A percentile compares a stretch with the other conserved stretches of the same genome.
These are phyloP conservation scores for Fraxinus greggii DNA, from an alignment of 305 asterid genomes.

Conservation along the genomic window DNA sequence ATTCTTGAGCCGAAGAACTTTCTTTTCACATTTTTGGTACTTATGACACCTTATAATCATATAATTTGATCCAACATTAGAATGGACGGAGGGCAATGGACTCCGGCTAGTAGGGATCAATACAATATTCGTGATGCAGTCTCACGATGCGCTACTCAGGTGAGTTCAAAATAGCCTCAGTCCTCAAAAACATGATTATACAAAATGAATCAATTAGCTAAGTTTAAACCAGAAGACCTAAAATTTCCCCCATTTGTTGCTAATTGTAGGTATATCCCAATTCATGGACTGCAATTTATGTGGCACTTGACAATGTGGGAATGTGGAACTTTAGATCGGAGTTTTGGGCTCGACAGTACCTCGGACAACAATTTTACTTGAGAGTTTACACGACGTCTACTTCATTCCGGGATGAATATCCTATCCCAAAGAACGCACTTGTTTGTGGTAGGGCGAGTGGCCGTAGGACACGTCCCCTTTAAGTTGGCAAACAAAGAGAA, in stretches of 20 bases:
- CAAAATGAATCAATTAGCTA: neutral
- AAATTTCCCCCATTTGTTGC: neutral
- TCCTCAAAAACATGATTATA: neutral
- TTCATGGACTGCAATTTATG: slow-evolving; percentile 86
- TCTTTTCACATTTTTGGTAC: neutral
- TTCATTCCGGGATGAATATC: slow-evolving; percentile 85
- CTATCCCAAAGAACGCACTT: slow-evolving; percentile 80
- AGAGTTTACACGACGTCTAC: slow-evolving; percentile 73
- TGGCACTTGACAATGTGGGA: slow-evolving; percentile 92
- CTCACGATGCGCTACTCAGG: slow-evolving; percentile 83
- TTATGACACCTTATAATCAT: neutral
- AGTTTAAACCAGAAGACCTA: neutral
- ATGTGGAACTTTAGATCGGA: slow-evolving; percentile 95
- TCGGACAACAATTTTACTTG: slow-evolving; percentile 85
- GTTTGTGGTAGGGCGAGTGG: slow-evolving; percentile 91
- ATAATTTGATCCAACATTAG: slow-evolving; percentile 29
- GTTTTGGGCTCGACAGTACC: slow-evolving; percentile 89
- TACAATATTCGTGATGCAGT: slow-evolving; percentile 95
- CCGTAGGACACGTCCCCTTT: slow-evolving; percentile 70
- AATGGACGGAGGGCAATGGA: slow-evolving; percentile 95
- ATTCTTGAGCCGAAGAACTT: neutral
- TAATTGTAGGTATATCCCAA: slow-evolving; percentile 72
- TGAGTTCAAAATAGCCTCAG: slow-evolving; percentile 10
- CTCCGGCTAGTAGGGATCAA: slow-evolving; percentile 46
- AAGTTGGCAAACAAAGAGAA: neutral